Base-by-base conservation (phyloP, 257 asterid species). In the Nicotiana otophora region DNA sequence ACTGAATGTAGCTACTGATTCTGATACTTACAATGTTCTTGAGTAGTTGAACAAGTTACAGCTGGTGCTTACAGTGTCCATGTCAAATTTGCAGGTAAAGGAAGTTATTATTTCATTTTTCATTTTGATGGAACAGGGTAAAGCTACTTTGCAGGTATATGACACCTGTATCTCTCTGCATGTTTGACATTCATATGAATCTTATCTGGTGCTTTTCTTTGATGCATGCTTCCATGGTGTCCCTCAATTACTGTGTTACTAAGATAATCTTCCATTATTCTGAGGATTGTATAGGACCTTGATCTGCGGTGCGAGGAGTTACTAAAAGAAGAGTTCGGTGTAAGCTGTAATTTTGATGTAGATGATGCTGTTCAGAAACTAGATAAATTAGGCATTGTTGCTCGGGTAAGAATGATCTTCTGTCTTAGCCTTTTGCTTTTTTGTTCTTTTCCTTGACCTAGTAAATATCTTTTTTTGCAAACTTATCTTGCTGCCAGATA, bases 51-150 rank as follows among this genome's bases (percentile, higher is more conserved):
- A 42, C 84, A 33, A 46, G 79, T 74, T 48, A 23, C 23, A 14
- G 79, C 61, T 23, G 55, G 55, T 77, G 58, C 75, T 82, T 80
- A 78, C 19, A 14, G 81, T 51, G 78, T 51, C 74, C 69, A 76
- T 83, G 46, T 84, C 75, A 51, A 79, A 85, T 84, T 72, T 89
- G 91, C 97, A 95, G 99, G 99, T 95, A 81, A 95, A 95, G 91
- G 99, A 95, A 91, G 99, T 95, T 74, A 94, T 95, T 86, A 91
- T 95, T 87, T 91, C 97, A 66, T 95, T 94, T 86, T 95, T 95
- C 88, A 91, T 95, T 87, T 87, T 95, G 88, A 95, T 95, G 98
- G 98, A 94, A 86, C 98, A 94, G 89, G 99, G 98, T 84, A 94
- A 95, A 89, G 94, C 98, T 48, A 94, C 99, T 83, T 88, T 95